Evolutionary conservation across 306 rosid species (phyloP).

Genomic region (Astragalus glycyphyllos): DNA sequence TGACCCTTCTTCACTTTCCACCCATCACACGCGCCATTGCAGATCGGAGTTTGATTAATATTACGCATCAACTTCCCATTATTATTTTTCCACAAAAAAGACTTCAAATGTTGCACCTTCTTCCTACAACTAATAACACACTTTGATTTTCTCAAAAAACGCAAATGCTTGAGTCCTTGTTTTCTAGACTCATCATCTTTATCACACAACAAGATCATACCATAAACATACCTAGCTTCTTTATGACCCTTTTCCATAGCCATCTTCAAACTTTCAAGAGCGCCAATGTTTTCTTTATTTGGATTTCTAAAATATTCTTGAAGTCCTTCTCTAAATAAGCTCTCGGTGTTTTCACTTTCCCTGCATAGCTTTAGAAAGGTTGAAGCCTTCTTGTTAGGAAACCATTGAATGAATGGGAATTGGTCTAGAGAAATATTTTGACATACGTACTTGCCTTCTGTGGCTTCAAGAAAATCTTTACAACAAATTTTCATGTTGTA

Average conservation of each 20-base stretch:
- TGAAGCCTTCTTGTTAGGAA: neutral
- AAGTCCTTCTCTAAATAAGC: constrained; percentile 34
- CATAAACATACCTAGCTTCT: constrained; percentile 46
- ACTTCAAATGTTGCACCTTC: neutral
- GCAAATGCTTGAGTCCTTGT: constrained; percentile 21
- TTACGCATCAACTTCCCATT: neutral
- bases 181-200: neutral
- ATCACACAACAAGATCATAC: constrained; percentile 21
- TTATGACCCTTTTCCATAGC: constrained; percentile 31
- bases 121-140: constrained; percentile 25
- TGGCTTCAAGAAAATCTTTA: constrained; percentile 26
- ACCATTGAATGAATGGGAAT: constrained; percentile 13
- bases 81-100: neutral
- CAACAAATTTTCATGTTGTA: constrained; percentile 21
- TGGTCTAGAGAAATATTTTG: constrained; percentile 13
- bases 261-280: neutral
- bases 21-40: constrained; percentile 23
- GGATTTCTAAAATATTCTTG: neutral
- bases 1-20: constrained; percentile 13
- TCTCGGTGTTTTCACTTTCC: constrained; percentile 37
- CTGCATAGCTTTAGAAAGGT: constrained; percentile 17
- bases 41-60: neutral
- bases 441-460: neutral
- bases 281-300: neutral
- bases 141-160: constrained; percentile 22